Conservation (phyloP, 371 early-diverging fungal genomes). For the Circinella minor region DNA sequence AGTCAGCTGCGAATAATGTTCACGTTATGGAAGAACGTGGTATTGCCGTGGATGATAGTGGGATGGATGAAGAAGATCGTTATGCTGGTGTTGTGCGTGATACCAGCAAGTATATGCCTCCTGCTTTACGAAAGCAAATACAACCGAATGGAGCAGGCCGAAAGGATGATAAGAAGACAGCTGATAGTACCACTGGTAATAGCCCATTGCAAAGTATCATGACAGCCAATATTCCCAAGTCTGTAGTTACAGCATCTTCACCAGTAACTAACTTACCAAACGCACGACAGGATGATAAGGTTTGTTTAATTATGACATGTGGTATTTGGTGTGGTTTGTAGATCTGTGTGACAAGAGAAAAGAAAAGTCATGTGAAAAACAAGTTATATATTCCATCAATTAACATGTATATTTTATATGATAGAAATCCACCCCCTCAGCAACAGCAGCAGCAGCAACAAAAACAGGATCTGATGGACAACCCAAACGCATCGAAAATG, state of each 20-base stretch:
- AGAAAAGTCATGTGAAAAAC: background rate
- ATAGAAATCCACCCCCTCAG: background rate
- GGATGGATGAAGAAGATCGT: conserved; percentile 89
- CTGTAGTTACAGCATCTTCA: conserved; percentile 29
- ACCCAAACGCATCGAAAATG: conserved; percentile 47
- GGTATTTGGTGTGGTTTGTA: too few relatives aligned
- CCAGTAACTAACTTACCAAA: conserved; percentile 41
- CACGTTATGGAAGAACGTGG: conserved; percentile 97
- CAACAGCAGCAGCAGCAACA: background rate
- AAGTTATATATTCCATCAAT: background rate
- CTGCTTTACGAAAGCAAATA: conserved; percentile 71
- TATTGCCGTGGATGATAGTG: conserved; percentile 61
- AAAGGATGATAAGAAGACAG: conserved; percentile 21
- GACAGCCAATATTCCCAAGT: conserved; percentile 36
- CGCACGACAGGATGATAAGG: conserved; percentile 32
- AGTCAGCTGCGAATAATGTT: conserved; percentile 74
- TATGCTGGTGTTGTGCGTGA: conserved; percentile 84
- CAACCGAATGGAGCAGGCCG: conserved; percentile 26
- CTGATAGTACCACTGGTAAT: background rate
- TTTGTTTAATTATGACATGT: conserved; percentile 7
- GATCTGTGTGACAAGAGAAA: background rate
- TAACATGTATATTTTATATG: background rate
- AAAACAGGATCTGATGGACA: background rate
- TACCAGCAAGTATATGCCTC: conserved; percentile 82
- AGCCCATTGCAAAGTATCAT: conserved; percentile 40